Percentiles rank a stretch among this genome's conserved stretches.
phyloP scores from a whole-genome alignment of 495 filamentous ascomycete species.

The Sphaerosporella brunnea region DNA sequence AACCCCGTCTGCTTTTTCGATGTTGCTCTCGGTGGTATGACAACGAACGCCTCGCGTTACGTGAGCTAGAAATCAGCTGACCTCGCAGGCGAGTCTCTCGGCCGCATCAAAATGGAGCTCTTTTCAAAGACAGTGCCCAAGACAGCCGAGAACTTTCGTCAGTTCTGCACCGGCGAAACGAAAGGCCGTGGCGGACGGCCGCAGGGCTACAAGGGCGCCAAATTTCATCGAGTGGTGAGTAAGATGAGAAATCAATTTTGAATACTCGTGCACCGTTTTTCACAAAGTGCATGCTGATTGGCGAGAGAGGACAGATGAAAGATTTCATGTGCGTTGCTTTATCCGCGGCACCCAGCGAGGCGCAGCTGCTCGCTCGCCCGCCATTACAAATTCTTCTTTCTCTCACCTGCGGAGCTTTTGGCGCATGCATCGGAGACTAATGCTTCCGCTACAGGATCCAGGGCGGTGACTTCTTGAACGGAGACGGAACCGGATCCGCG shows the following conservation, averaged over 20 bases:
- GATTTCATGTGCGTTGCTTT: constrained; percentile 60
- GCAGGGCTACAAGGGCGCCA: constrained; percentile 83
- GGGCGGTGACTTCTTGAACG: constrained; percentile 90
- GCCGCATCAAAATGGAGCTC: constrained; percentile 85
- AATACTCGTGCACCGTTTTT: too few species aligned
- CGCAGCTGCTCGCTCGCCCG: too few species aligned
- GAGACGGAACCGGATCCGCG: constrained; percentile 76
- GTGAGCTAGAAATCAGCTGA: neutral
- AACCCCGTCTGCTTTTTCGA: constrained; percentile 68
- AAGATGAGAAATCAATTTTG: too few species aligned
- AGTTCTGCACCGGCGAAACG: constrained; percentile 88
- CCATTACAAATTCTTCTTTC: too few species aligned
- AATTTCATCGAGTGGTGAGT: constrained; percentile 86
- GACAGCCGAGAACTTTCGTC: constrained; percentile 92
- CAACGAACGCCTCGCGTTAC: neutral
- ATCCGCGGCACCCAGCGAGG: too few species aligned
- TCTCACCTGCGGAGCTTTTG: too few species aligned
- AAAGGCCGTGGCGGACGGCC: constrained; percentile 66
- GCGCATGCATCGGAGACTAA: neutral
- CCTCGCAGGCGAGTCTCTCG: constrained; percentile 61
- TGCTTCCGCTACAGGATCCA: constrained; percentile 39
- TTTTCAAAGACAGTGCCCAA: constrained; percentile 68
- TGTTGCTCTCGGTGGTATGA: constrained; percentile 70
- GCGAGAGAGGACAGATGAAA: too few species aligned
- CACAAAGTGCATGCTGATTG: too few species aligned